Percentiles rank a stretch among this genome's conserved stretches.
Conservation (phyloP, 108 stramenopile genomes). For the Aurantiochytrium sp. region DNA sequence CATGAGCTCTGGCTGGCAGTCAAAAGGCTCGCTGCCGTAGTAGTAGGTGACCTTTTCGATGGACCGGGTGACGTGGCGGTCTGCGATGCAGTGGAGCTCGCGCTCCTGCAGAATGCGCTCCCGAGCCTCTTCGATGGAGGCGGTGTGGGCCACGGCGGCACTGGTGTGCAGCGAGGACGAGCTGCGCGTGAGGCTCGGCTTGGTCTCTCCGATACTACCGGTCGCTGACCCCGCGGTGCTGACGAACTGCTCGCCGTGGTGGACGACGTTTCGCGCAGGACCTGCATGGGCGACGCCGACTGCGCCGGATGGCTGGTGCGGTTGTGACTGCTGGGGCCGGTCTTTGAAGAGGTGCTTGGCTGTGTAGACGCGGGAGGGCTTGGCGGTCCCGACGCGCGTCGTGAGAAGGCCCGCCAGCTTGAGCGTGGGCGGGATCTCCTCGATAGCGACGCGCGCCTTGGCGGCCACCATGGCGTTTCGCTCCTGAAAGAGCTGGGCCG, state of each 20-base stretch:
- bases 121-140: background rate
- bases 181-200: background rate
- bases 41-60: background rate
- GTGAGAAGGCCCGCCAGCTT: background rate
- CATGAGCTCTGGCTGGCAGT: background rate
- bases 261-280: too few species aligned
- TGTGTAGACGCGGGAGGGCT: slow-evolving; percentile 4
- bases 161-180: background rate
- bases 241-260: background rate
- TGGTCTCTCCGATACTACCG: background rate
- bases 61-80: background rate
- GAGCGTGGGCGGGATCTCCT: background rate
- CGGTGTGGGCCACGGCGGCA: background rate
- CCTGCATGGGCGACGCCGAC: too few species aligned
- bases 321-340: background rate
- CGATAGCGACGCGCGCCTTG: background rate
- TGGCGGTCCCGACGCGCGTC: background rate
- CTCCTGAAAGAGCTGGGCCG: slow-evolving; percentile 8
- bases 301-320: too few species aligned
- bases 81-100: slow-evolving; percentile 27
- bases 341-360: slow-evolving; percentile 17
- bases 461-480: background rate
- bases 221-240: background rate
- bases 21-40: background rate
- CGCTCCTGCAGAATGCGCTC: slow-evolving; percentile 27